A percentile compares a stretch with the other conserved stretches of the same genome.
phyloP scores from a whole-genome alignment of 768 basidiomycete species.

The Kwoniella dendrophila region DNA sequence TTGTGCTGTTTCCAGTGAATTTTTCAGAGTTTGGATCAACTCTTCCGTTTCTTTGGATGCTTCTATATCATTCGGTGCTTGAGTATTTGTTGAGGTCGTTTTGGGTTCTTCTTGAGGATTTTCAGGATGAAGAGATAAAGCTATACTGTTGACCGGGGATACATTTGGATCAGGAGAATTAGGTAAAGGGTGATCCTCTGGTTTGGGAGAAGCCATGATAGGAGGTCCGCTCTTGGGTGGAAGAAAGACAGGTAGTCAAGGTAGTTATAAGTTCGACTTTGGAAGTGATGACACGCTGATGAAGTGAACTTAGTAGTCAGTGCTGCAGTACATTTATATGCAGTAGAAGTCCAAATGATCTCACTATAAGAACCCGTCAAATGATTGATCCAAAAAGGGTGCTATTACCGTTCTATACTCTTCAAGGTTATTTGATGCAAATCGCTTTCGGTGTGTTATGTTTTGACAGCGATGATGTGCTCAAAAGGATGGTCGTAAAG shows the following conservation, averaged over 20 bases:
- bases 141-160: slow-evolving; percentile 5
- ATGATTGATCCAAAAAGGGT: too few relatives aligned
- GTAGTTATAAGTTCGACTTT: not conserved
- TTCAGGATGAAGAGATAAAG: slow-evolving; percentile 11
- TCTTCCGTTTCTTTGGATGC: slow-evolving; percentile 7
- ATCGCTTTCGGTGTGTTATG: not conserved
- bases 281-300: not conserved
- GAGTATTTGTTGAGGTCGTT: not conserved
- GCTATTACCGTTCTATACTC: too few relatives aligned
- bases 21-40: slow-evolving; percentile 28
- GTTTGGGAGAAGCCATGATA: slow-evolving; percentile 15
- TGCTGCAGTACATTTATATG: too few relatives aligned
- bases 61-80: too few relatives aligned
- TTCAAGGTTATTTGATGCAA: not conserved
- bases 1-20: slow-evolving; percentile 39
- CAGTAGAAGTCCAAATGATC: too few relatives aligned
- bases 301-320: too few relatives aligned
- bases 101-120: not conserved
- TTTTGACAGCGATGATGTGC: not conserved
- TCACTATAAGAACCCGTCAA: too few relatives aligned
- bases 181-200: slow-evolving; percentile 21
- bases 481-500: not conserved
- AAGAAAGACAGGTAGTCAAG: not conserved
- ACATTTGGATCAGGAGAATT: slow-evolving; percentile 12
- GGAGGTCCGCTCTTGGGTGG: not conserved